These are phyloP conservation scores for Trypanosomatidae sp. DNA, from an alignment of 208 protist genomes.

Conservation along the genomic window DNA sequence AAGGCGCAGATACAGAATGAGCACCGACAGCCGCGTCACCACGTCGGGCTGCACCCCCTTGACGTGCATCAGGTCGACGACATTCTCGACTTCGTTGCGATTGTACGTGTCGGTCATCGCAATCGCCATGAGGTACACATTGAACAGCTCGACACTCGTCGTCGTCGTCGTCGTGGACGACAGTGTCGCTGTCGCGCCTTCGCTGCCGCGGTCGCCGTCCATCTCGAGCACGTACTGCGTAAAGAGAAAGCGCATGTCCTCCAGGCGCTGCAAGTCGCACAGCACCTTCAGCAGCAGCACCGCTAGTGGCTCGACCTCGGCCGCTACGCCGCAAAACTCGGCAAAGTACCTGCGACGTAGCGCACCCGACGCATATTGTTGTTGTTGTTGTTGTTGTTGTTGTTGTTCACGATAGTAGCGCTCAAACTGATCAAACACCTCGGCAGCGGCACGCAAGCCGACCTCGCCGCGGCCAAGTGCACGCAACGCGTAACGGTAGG, in stretches of 20 bases:
- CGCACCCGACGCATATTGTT: not conserved
- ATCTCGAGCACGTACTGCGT: slow-evolving; percentile 68
- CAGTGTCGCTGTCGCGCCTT: too few species aligned
- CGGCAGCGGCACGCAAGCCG: slow-evolving; percentile 41
- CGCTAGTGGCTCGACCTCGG: slow-evolving; percentile 60
- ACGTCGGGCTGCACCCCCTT: slow-evolving; percentile 38
- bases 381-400: slow-evolving; percentile 2
- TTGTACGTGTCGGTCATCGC: slow-evolving; percentile 80
- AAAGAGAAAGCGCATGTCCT: slow-evolving; percentile 86
- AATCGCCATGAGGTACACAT: slow-evolving; percentile 78
- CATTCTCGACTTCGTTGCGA: slow-evolving; percentile 76
- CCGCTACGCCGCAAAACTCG: slow-evolving; percentile 36
- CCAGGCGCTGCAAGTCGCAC: slow-evolving; percentile 66
- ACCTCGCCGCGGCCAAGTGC: slow-evolving; percentile 34
- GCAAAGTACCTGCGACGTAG: slow-evolving; percentile 28
- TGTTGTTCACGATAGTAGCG: slow-evolving; percentile 30
- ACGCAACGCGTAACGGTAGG: slow-evolving; percentile 42
- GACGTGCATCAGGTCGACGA: slow-evolving; percentile 49
- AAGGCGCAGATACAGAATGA: slow-evolving; percentile 75
- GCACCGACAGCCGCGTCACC: slow-evolving; percentile 67
- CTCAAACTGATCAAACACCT: slow-evolving; percentile 69
- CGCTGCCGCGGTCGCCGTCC: slow-evolving; percentile 7
- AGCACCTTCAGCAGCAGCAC: slow-evolving; percentile 77
- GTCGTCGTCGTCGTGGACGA: not conserved
- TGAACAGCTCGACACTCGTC: slow-evolving; percentile 66